Conservation (phyloP, 768 basidiomycete species). For the Xerocomellus dryophilus region DNA sequence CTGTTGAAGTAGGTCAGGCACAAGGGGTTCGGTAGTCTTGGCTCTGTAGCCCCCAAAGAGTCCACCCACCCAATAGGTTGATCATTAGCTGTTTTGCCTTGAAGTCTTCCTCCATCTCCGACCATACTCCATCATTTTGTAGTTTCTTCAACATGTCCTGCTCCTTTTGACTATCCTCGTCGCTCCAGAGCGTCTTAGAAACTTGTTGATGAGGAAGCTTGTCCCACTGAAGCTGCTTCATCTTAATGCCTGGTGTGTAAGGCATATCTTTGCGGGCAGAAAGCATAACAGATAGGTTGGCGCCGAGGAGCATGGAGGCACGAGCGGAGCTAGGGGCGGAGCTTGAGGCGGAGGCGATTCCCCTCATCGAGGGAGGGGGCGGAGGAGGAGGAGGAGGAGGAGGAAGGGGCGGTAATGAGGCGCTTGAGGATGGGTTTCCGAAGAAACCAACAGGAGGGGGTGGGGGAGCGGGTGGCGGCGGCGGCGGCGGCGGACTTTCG, state of each 20-base stretch:
- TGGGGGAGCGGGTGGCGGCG: slow-evolving; percentile 33
- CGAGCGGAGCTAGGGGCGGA: slow-evolving; percentile 50
- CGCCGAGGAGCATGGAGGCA: slow-evolving; percentile 56
- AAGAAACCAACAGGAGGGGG: slow-evolving; percentile 37
- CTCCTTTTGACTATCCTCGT: slow-evolving; percentile 62
- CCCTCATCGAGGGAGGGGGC: slow-evolving; percentile 30
- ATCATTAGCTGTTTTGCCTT: slow-evolving; percentile 93
- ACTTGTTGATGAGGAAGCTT: slow-evolving; percentile 91
- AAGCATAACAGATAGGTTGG: slow-evolving; percentile 53
- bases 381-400: slow-evolving; percentile 42
- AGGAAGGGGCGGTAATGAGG: slow-evolving; percentile 28
- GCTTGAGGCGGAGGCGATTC: slow-evolving; percentile 32
- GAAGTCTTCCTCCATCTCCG: slow-evolving; percentile 97
- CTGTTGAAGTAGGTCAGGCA: slow-evolving; percentile 36
- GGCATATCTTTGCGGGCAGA: slow-evolving; percentile 80
- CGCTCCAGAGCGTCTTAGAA: slow-evolving; percentile 81
- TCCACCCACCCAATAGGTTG: slow-evolving; percentile 70
- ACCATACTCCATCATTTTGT: slow-evolving; percentile 84
- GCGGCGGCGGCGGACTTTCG: slow-evolving; percentile 30
- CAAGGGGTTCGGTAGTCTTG: not conserved
- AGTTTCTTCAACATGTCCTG: slow-evolving; percentile 80
- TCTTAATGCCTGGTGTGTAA: slow-evolving; percentile 82
- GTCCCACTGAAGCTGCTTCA: slow-evolving; percentile 99
- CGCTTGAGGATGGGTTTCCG: slow-evolving; percentile 25
- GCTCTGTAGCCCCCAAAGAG: not conserved